Evolutionary conservation across 2,329 filamentous ascomycete species (phyloP), one percentile per base, ranked within the genome.

Genomic region (Aspergillus flavus): DNA sequence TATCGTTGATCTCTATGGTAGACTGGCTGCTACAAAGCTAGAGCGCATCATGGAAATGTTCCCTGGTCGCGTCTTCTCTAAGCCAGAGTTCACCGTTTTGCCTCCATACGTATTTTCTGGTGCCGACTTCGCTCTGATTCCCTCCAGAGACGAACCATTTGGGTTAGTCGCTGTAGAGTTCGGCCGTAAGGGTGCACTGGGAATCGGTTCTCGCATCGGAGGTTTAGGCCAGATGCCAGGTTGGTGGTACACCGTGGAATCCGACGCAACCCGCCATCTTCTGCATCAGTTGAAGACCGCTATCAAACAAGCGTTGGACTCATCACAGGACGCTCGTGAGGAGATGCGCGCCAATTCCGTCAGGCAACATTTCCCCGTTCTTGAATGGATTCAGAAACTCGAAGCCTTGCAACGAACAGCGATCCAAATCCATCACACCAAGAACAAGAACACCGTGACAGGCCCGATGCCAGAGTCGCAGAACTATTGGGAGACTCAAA

Each of bases 171-270:
- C 88, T 32, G 88, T 90, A 46, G 88, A 90, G 69, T 90, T 90
- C 66, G 88, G 88, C 61, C 82, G 88, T 28, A 90, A 90, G 73
- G 88, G 88, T 69, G 88, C 88, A 26, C 80, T 90, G 46, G 88
- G 88, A 69, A 86, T 90, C 59, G 88, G 88, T 54, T 86, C 87
- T 43, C 82, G 87, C 58, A 88, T 90, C 41, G 88, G 88, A 67
- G 88, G 88, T 61, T 80, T 90, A 23, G 87, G 88, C 19, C 86
- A 89, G 71, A 90, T 90, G 87, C 88, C 88, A 23, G 88, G 88
- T 28, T 90, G 87, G 85, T 90, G 88, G 88, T 90, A 86, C 73
- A 89, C 87, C 0, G 85, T 90, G 61, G 88, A 90, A 72, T 89
- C 86, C 0, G 87, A 83, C 6, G 86, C 86, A 1, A 88, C 87